phyloP scores from a whole-genome alignment of 1,139 yeast genomes.

The Meyerozyma sp. region DNA sequence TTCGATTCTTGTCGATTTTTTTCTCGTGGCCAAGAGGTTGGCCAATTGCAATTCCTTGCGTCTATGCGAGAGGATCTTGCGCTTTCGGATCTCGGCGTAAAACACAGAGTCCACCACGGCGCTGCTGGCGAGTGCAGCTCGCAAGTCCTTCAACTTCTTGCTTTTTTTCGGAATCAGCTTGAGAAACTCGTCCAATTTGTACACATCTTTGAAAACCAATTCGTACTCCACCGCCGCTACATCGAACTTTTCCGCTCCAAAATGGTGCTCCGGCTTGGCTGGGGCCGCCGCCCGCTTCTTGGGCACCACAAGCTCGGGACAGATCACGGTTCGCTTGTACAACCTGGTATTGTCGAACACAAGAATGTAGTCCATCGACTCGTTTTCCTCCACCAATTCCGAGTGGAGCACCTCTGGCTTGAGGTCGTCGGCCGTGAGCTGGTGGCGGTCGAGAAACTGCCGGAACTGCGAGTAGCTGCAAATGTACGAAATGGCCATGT shows the following conservation, averaged over 20 bases:
- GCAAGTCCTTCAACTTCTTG: slow-evolving; percentile 15
- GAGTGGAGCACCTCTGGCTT: slow-evolving; percentile 20
- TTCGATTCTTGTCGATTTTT: slow-evolving; percentile 43
- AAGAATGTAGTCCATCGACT: slow-evolving; percentile 32
- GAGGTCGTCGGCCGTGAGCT: slow-evolving; percentile 26
- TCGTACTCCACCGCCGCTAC: slow-evolving; percentile 24
- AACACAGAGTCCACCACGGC: slow-evolving; percentile 8
- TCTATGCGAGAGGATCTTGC: slow-evolving; percentile 37
- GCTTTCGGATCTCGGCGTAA: slow-evolving; percentile 29
- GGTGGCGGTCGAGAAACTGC: slow-evolving; percentile 36
- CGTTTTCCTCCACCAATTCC: slow-evolving; percentile 10
- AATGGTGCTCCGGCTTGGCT: slow-evolving; percentile 25
- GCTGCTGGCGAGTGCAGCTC: slow-evolving; percentile 5
- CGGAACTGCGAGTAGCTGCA: slow-evolving; percentile 35
- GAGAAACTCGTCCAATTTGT: slow-evolving; percentile 24
- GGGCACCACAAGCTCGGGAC: slow-evolving; percentile 33
- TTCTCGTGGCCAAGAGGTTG: slow-evolving; percentile 43
- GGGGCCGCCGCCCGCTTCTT: slow-evolving; percentile 34
- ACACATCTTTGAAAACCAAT: slow-evolving; percentile 27
- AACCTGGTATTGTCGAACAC: slow-evolving; percentile 41
- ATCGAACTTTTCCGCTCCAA: slow-evolving; percentile 26
- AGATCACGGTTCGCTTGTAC: slow-evolving; percentile 33
- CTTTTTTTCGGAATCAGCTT: slow-evolving; percentile 14
- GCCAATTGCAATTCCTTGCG: slow-evolving; percentile 45
- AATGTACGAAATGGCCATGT: slow-evolving; percentile 34